Percentiles rank a stretch among this genome's conserved stretches.
Evolutionary conservation across 371 early-diverging fungal species (phyloP).

Genomic region (Mortierella sp.): DNA sequence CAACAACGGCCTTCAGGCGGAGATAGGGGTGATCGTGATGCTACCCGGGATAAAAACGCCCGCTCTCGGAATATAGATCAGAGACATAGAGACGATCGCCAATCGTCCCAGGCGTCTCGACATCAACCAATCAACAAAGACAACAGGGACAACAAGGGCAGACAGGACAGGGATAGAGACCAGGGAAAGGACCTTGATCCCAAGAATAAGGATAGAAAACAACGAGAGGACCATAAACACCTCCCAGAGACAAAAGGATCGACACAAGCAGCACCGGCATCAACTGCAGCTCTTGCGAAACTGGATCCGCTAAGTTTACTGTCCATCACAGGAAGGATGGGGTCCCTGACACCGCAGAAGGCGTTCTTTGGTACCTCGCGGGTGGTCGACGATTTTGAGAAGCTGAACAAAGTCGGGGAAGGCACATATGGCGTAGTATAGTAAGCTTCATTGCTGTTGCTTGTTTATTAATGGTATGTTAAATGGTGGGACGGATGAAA

Average conservation of each 20-base stretch:
- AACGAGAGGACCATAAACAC: constrained; percentile 5
- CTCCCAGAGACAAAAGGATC: background rate
- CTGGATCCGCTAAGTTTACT: constrained; percentile 43
- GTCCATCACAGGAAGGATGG: constrained; percentile 48
- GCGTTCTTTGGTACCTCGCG: constrained; percentile 67
- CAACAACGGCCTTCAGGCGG: constrained; percentile 3
- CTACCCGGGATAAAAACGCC: constrained; percentile 15
- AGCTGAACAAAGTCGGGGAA: constrained; percentile 78
- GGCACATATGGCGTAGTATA: constrained; percentile 94
- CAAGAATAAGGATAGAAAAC: constrained; percentile 8
- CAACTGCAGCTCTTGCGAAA: constrained; percentile 1
- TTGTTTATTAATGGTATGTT: too few relatives aligned
- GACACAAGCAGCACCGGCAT: constrained; percentile 11
- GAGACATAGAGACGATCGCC: constrained; percentile 20
- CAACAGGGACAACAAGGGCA: constrained; percentile 3
- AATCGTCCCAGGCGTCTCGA: constrained; percentile 11
- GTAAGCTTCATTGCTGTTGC: constrained; percentile 56
- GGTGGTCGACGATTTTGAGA: constrained; percentile 74
- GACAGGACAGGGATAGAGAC: constrained; percentile 13
- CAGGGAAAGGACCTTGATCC: too few relatives aligned
- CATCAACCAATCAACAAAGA: constrained; percentile 4
- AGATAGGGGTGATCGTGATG: constrained; percentile 13
- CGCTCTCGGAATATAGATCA: constrained; percentile 23
- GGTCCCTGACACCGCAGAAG: constrained; percentile 37
- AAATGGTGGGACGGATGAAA: too few relatives aligned